Percentiles rank a stretch among this genome's conserved stretches.
Evolutionary conservation across 2,329 filamentous ascomycete species (phyloP).

Genomic region (Diaporthe citrichinensis): DNA sequence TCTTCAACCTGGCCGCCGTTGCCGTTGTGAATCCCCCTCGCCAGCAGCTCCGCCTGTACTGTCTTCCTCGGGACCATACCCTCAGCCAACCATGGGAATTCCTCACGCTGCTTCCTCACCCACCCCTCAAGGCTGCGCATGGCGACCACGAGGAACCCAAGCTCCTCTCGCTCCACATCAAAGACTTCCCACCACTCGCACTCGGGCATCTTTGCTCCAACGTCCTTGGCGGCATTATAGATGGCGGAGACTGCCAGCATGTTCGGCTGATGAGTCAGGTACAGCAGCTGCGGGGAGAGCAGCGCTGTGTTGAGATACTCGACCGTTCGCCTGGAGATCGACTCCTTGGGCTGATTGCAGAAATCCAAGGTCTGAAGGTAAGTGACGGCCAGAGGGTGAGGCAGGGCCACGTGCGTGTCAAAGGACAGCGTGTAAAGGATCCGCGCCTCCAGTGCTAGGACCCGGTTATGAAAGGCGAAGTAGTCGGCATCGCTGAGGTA

Average conservation of each 20-base stretch:
- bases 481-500: slow-evolving; percentile 83
- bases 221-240: slow-evolving; percentile 87
- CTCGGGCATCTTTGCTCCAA: slow-evolving; percentile 82
- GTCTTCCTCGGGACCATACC: slow-evolving; percentile 71
- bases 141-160: slow-evolving; percentile 91
- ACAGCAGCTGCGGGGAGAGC: slow-evolving; percentile 88
- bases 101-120: slow-evolving; percentile 70
- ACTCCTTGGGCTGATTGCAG: slow-evolving; percentile 54
- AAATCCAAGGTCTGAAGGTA: slow-evolving; percentile 93
- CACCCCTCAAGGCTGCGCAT: slow-evolving; percentile 85
- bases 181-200: slow-evolving; percentile 98
- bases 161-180: slow-evolving; percentile 92
- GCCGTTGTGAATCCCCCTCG: slow-evolving; percentile 58
- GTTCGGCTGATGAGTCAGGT: slow-evolving; percentile 91
- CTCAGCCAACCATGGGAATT: slow-evolving; percentile 62
- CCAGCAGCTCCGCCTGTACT: slow-evolving; percentile 72
- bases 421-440: slow-evolving; percentile 85
- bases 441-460: slow-evolving; percentile 82
- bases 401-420: slow-evolving; percentile 86
- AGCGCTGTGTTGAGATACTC: slow-evolving; percentile 89
- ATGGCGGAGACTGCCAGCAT: slow-evolving; percentile 89
- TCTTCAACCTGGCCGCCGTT: slow-evolving; percentile 47
- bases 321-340: slow-evolving; percentile 75
- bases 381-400: slow-evolving; percentile 88
- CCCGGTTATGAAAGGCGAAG: slow-evolving; percentile 70